Conservation (phyloP, 139 green algal species). For the Parachlorella kessleri region DNA sequence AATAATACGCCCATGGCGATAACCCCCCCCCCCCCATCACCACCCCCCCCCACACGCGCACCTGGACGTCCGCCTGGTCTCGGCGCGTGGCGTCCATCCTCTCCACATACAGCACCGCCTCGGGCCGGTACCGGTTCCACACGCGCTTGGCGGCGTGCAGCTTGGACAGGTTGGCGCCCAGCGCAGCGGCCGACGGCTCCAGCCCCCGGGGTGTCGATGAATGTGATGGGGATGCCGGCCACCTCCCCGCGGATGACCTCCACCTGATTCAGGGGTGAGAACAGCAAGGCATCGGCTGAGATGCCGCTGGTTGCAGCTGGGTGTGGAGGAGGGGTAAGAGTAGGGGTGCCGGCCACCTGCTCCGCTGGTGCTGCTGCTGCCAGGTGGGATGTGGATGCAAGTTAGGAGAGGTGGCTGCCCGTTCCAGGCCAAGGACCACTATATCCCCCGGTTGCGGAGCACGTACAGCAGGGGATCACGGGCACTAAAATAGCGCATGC, state of each 20-base stretch:
- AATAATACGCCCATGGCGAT: no score
- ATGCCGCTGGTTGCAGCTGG: no score
- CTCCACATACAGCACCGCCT: slow-evolving; percentile 84
- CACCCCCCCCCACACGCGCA: not conserved
- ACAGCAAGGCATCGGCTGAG: no score
- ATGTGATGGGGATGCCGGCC: slow-evolving; percentile 62
- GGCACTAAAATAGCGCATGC: no score
- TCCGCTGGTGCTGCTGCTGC: not conserved
- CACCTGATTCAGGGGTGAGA: no score
- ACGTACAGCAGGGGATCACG: no score
- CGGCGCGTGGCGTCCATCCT: slow-evolving; percentile 59
- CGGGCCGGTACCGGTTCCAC: slow-evolving; percentile 65
- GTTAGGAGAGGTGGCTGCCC: no score
- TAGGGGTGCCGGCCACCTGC: not conserved
- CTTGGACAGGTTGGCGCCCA: slow-evolving; percentile 56
- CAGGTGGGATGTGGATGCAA: no score
- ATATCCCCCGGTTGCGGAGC: no score
- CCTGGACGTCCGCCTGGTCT: slow-evolving; percentile 31
- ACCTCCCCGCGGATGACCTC: slow-evolving; percentile 51
- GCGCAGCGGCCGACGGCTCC: slow-evolving; percentile 43
- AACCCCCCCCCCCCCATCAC: not conserved
- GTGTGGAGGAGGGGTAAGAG: no score
- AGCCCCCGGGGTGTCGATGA: slow-evolving; percentile 89
- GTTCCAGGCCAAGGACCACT: no score
- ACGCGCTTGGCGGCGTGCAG: slow-evolving; percentile 41